phyloP scores from a whole-genome alignment of 257 asterid species.

The Avicennia marina region DNA sequence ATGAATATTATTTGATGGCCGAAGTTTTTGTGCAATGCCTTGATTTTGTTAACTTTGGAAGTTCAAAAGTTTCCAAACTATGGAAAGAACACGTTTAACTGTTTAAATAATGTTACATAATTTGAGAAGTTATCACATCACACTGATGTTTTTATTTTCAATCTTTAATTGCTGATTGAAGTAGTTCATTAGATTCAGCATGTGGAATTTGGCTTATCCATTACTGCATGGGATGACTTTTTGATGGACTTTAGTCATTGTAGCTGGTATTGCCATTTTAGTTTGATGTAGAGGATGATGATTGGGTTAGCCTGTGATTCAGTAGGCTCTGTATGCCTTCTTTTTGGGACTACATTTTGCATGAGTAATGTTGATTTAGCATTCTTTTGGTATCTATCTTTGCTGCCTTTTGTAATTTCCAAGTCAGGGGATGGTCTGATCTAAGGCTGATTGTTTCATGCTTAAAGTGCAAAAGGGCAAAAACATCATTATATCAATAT shows the following conservation, averaged over 20 bases:
- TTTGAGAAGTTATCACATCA: background rate
- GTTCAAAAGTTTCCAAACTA: too few species aligned
- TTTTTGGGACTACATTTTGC: background rate
- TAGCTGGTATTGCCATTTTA: background rate
- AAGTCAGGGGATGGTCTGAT: background rate
- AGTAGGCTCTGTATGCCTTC: background rate
- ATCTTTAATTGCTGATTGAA: background rate
- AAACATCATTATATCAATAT: background rate
- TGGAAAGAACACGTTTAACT: too few species aligned
- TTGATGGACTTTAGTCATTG: too few species aligned
- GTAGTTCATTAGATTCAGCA: background rate
- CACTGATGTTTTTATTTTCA: background rate
- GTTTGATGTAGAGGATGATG: conserved; percentile 6
- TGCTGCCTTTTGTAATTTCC: background rate
- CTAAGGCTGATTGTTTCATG: background rate
- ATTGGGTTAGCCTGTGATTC: background rate
- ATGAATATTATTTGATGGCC: background rate
- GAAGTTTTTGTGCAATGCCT: background rate
- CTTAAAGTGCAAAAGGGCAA: conserved; percentile 1
- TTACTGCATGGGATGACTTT: too few species aligned
- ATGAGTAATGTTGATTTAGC: background rate
- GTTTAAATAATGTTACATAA: background rate
- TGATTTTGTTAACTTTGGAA: background rate
- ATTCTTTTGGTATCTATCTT: background rate
- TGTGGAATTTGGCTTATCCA: too few species aligned